A percentile compares a stretch with the other conserved stretches of the same genome.
Conservation (phyloP, 2,329 filamentous ascomycete genomes). For the Diaporthe citrichinensis region DNA sequence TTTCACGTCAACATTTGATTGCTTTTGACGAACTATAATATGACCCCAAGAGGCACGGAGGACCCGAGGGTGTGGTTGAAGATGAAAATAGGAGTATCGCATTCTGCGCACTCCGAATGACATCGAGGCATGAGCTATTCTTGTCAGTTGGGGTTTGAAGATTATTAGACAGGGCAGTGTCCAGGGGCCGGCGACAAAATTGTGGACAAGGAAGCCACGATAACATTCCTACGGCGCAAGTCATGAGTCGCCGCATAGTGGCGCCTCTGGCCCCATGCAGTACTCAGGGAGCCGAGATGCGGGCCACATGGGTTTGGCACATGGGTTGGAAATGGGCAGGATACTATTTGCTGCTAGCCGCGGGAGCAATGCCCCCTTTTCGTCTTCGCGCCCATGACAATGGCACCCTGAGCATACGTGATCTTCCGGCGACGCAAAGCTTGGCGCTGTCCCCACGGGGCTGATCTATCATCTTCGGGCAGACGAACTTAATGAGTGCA, state of each 20-base stretch:
- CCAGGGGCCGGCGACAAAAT: not conserved
- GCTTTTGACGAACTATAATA: not conserved
- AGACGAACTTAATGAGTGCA: not conserved
- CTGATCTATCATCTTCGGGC: slow-evolving; percentile 27
- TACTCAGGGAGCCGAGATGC: slow-evolving; percentile 23
- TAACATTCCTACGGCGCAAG: not conserved
- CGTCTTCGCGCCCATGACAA: not conserved
- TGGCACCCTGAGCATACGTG: not conserved
- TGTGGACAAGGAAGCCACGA: slow-evolving; percentile 24
- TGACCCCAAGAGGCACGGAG: not conserved
- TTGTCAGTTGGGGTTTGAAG: not conserved
- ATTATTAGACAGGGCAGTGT: not conserved
- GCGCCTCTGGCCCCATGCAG: slow-evolving; percentile 2
- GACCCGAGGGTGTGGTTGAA: not conserved
- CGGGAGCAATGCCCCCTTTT: slow-evolving; percentile 14
- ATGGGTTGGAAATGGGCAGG: slow-evolving; percentile 27
- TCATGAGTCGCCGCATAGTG: slow-evolving; percentile 18
- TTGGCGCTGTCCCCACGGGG: slow-evolving; percentile 29
- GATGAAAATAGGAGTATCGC: not conserved
- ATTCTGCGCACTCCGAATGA: not conserved
- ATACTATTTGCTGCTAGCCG: slow-evolving; percentile 7
- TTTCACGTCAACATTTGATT: not conserved
- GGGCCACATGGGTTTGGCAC: slow-evolving; percentile 22
- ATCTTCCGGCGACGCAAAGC: slow-evolving; percentile 18
- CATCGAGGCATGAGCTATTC: not conserved